Conservation (phyloP, 768 basidiomycete species). For the Suillus alpinus region DNA sequence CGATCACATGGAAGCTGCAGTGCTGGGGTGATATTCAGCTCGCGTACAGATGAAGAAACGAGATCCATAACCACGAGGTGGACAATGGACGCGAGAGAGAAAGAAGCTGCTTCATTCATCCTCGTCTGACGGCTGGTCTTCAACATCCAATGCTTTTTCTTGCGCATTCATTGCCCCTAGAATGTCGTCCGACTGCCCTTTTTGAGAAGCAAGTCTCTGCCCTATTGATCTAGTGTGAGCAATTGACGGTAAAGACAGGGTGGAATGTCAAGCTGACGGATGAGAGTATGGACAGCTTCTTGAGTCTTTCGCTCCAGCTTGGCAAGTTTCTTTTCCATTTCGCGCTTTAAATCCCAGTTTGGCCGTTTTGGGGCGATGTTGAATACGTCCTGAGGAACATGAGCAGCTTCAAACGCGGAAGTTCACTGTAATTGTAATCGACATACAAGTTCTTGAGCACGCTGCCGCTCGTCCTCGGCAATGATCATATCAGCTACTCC, state of each 20-base stretch:
- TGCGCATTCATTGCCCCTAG: constrained; percentile 83
- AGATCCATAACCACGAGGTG: neutral
- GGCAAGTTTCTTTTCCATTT: constrained; percentile 85
- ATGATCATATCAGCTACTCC: constrained; percentile 86
- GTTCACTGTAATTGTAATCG: neutral
- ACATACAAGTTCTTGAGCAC: constrained; percentile 85
- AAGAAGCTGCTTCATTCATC: constrained; percentile 43
- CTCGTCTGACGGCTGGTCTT: constrained; percentile 57
- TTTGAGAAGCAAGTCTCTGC: constrained; percentile 75
- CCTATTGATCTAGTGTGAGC: constrained; percentile 42
- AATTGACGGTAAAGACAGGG: constrained; percentile 6
- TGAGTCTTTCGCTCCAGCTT: constrained; percentile 91
- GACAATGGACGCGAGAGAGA: neutral
- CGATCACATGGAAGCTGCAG: neutral
- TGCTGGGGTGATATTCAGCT: neutral
- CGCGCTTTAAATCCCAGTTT: constrained; percentile 95
- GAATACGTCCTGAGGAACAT: constrained; percentile 70
- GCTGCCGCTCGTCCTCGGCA: constrained; percentile 78
- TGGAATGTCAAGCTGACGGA: constrained; percentile 57
- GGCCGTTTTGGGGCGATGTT: constrained; percentile 97
- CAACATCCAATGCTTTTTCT: constrained; percentile 51
- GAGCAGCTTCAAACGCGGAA: constrained; percentile 1
- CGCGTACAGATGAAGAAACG: neutral
- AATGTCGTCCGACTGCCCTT: constrained; percentile 75
- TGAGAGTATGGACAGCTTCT: constrained; percentile 88